phyloP scores from a whole-genome alignment of 441 rosid genomes.

The Breynia disticha region DNA sequence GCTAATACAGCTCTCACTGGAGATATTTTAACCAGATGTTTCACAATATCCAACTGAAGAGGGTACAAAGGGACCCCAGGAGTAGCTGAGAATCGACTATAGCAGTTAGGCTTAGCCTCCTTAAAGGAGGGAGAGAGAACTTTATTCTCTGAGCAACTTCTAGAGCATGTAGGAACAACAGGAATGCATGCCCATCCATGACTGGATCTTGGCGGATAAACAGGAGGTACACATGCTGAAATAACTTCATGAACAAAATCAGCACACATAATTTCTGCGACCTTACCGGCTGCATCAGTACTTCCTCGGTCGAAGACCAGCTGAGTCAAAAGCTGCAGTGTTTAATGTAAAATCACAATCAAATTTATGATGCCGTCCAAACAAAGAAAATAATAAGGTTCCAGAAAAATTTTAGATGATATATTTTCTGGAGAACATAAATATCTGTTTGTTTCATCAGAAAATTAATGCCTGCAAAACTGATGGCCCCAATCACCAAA shows the following conservation, averaged over 20 bases:
- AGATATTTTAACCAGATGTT: slow-evolving; percentile 89
- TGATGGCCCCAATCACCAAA: too few relatives aligned
- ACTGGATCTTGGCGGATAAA: slow-evolving; percentile 95
- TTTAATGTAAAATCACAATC: slow-evolving; percentile 17
- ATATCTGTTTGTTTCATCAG: too few relatives aligned
- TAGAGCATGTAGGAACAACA: slow-evolving; percentile 45
- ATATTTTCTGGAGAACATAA: too few relatives aligned
- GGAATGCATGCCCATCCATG: slow-evolving; percentile 99
- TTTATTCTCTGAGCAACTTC: slow-evolving; percentile 54
- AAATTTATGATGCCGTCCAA: neutral
- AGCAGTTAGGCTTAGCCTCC: slow-evolving; percentile 73
- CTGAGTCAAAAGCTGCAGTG: slow-evolving; percentile 86
- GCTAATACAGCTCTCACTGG: slow-evolving; percentile 95
- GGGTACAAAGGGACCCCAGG: slow-evolving; percentile 87
- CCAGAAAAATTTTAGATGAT: too few relatives aligned
- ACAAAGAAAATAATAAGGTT: neutral
- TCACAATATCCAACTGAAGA: slow-evolving; percentile 85
- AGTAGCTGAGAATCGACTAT: slow-evolving; percentile 55
- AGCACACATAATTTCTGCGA: slow-evolving; percentile 92
- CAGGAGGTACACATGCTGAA: slow-evolving; percentile 97
- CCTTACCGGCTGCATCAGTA: slow-evolving; percentile 96
- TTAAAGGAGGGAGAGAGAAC: slow-evolving; percentile 55
- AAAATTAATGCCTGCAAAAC: too few relatives aligned
- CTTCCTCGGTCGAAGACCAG: slow-evolving; percentile 93
- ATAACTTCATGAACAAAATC: slow-evolving; percentile 99